Percentiles rank a stretch among this genome's conserved stretches.
Evolutionary conservation across 495 filamentous ascomycete species (phyloP).

Genomic region (Neurospora sp.): DNA sequence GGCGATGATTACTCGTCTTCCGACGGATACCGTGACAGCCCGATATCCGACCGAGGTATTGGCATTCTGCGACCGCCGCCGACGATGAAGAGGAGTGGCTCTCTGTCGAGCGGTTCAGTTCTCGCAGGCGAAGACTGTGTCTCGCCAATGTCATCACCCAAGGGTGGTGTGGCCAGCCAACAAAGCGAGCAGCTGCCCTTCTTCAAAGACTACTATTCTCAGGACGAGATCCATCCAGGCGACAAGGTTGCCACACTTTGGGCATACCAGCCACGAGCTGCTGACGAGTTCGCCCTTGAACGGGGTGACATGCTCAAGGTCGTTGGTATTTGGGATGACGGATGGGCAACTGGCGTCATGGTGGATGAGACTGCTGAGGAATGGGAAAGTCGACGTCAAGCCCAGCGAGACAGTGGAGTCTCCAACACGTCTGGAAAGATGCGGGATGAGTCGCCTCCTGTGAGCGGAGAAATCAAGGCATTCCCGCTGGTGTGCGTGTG

Average conservation of each 20-base stretch:
- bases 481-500: constrained; percentile 98
- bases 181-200: constrained; percentile 90
- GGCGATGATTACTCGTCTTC: constrained; percentile 71
- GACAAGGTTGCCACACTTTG: constrained; percentile 87
- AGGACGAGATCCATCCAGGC: constrained; percentile 87
- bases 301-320: constrained; percentile 98
- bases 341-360: constrained; percentile 92
- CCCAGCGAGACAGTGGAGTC: constrained; percentile 86
- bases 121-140: constrained; percentile 58
- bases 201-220: constrained; percentile 98
- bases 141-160: constrained; percentile 79
- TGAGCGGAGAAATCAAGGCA: constrained; percentile 84
- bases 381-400: constrained; percentile 64
- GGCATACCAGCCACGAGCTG: constrained; percentile 91
- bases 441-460: constrained; percentile 51
- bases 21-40: constrained; percentile 70
- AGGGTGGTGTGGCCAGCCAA: constrained; percentile 63
- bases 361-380: constrained; percentile 79
- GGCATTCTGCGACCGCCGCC: constrained; percentile 49
- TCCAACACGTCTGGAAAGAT: constrained; percentile 65
- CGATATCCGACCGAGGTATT: constrained; percentile 54
- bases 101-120: constrained; percentile 77
- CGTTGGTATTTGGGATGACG: constrained; percentile 98
- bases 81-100: constrained; percentile 63
- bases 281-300: constrained; percentile 88